These are phyloP conservation scores for Quercus phellos DNA, from an alignment of 331 rosid species.

Conservation along the genomic window DNA sequence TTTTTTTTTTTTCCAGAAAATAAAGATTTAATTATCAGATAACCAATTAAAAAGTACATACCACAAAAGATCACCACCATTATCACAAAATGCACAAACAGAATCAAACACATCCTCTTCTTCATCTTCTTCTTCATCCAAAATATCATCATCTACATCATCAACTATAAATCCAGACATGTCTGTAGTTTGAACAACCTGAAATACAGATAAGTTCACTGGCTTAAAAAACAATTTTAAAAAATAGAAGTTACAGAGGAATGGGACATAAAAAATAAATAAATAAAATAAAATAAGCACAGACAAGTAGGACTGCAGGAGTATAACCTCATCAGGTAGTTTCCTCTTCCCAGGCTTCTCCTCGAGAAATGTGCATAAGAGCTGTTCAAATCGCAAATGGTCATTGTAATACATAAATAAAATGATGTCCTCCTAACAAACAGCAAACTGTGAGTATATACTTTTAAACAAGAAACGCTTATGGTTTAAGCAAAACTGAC, in stretches of 20 bases:
- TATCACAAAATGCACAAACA: slow-evolving; percentile 85
- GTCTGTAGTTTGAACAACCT: slow-evolving; percentile 42
- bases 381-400: slow-evolving; percentile 45
- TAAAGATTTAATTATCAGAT: not conserved
- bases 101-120: slow-evolving; percentile 60
- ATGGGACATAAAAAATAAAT: not conserved
- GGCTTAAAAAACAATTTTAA: not conserved
- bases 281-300: slow-evolving; percentile 5
- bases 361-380: slow-evolving; percentile 45
- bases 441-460: not conserved
- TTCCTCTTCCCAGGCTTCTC: slow-evolving; percentile 34
- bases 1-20: not conserved
- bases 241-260: not conserved
- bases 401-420: not conserved
- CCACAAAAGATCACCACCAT: slow-evolving; percentile 70
- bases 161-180: slow-evolving; percentile 58
- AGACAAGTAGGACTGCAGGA: slow-evolving; percentile 5
- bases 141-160: slow-evolving; percentile 28
- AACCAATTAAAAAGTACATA: slow-evolving; percentile 26
- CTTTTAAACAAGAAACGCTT: not conserved
- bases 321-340: slow-evolving; percentile 43
- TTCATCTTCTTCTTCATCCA: slow-evolving; percentile 40
- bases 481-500: not conserved
- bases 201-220: slow-evolving; percentile 20
- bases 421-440: not conserved